Percentiles rank a stretch among this genome's conserved stretches.
Evolutionary conservation across 495 filamentous ascomycete genomes (phyloP).

Genomic region (Talaromyces wortmannii): DNA sequence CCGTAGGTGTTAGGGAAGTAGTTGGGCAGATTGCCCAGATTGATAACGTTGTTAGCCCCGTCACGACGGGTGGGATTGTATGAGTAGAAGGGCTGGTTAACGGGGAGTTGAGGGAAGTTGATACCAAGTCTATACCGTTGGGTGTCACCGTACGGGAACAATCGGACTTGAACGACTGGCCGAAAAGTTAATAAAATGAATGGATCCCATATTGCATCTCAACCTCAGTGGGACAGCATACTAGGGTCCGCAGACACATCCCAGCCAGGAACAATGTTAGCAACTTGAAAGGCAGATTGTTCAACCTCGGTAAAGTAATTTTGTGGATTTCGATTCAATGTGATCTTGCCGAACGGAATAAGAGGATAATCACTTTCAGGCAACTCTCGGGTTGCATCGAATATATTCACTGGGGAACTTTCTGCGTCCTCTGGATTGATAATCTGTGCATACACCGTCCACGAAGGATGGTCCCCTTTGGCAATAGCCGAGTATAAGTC

Average conservation of each 20-base stretch:
- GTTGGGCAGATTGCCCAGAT: slow-evolving; percentile 65
- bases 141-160: slow-evolving; percentile 80
- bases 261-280: slow-evolving; percentile 67
- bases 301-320: slow-evolving; percentile 80
- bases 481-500: slow-evolving; percentile 68
- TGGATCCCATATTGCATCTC: slow-evolving; percentile 74
- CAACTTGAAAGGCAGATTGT: slow-evolving; percentile 80
- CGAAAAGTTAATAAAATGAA: slow-evolving; percentile 37
- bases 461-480: slow-evolving; percentile 58
- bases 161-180: slow-evolving; percentile 62
- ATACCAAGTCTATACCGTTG: slow-evolving; percentile 72
- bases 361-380: slow-evolving; percentile 63
- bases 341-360: slow-evolving; percentile 60
- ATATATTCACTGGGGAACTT: slow-evolving; percentile 65
- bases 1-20: slow-evolving; percentile 58
- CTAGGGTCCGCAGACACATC: slow-evolving; percentile 67
- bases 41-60: slow-evolving; percentile 62
- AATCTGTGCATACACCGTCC: slow-evolving; percentile 66
- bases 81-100: slow-evolving; percentile 62
- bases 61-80: slow-evolving; percentile 75
- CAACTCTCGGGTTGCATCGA: slow-evolving; percentile 74
- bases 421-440: slow-evolving; percentile 64
- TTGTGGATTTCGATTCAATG: slow-evolving; percentile 61
- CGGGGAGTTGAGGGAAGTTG: slow-evolving; percentile 80
- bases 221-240: slow-evolving; percentile 71